phyloP scores from a whole-genome alignment of 208 protist species.

The Leishmania turanica region DNA sequence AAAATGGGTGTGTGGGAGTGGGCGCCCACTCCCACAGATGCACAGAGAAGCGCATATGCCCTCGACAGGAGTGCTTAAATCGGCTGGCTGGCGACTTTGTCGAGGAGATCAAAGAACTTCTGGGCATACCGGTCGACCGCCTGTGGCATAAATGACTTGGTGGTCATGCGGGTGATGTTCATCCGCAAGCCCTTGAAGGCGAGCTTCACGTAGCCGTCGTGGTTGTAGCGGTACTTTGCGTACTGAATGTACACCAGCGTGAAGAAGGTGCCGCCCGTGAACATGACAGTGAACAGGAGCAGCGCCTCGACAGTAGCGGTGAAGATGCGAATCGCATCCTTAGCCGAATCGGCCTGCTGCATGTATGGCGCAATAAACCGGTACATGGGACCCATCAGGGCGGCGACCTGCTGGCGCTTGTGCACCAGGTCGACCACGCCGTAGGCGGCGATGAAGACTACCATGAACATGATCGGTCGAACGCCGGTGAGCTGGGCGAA shows the following conservation, averaged over 20 bases:
- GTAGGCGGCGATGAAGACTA: slow-evolving; percentile 48
- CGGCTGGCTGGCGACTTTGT: slow-evolving; percentile 37
- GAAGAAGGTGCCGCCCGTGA: slow-evolving; percentile 69
- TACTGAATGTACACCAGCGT: slow-evolving; percentile 84
- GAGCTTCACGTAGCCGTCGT: slow-evolving; percentile 66
- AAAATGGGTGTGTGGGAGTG: neutral
- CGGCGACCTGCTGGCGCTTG: slow-evolving; percentile 32
- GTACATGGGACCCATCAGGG: slow-evolving; percentile 39
- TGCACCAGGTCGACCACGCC: slow-evolving; percentile 45
- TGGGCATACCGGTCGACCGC: slow-evolving; percentile 57
- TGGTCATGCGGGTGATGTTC: slow-evolving; percentile 53
- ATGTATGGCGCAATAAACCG: slow-evolving; percentile 39
- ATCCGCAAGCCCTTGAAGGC: slow-evolving; percentile 68
- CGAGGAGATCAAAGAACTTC: slow-evolving; percentile 69
- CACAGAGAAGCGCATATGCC: neutral
- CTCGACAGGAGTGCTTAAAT: slow-evolving; percentile 13
- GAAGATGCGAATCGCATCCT: slow-evolving; percentile 40
- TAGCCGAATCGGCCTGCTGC: slow-evolving; percentile 34
- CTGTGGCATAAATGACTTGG: slow-evolving; percentile 44
- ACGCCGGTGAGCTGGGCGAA: slow-evolving; percentile 54
- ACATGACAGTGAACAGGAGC: slow-evolving; percentile 67
- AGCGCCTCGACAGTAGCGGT: slow-evolving; percentile 69
- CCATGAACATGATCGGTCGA: slow-evolving; percentile 44
- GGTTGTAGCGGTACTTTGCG: slow-evolving; percentile 69
- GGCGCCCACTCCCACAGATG: neutral